Percentiles rank a stretch among this genome's conserved stretches.
These are phyloP conservation scores for Verticillium nubilum DNA, from an alignment of 2,329 filamentous ascomycete genomes.

Conservation along the genomic window DNA sequence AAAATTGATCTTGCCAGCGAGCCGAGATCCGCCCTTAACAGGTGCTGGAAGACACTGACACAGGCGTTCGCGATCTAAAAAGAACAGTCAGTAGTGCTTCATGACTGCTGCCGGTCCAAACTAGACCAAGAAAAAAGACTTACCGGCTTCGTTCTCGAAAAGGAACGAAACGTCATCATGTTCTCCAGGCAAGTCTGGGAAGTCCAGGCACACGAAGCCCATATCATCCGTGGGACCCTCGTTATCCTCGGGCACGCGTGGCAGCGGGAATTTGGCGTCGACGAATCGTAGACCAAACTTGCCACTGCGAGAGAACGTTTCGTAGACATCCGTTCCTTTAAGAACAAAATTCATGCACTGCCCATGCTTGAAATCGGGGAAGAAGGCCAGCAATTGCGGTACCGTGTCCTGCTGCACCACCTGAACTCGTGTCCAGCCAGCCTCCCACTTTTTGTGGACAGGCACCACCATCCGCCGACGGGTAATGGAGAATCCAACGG, in stretches of 20 bases:
- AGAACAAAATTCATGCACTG: conserved; percentile 85
- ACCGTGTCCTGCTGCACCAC: conserved; percentile 71
- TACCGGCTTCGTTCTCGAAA: conserved; percentile 76
- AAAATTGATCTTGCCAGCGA: conserved; percentile 19
- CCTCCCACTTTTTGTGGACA: conserved; percentile 93
- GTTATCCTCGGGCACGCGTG: conserved; percentile 51
- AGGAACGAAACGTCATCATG: conserved; percentile 85
- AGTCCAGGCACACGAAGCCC: conserved; percentile 77
- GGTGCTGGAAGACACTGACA: conserved; percentile 48
- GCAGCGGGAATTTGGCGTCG: conserved; percentile 86
- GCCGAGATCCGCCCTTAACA: conserved; percentile 41
- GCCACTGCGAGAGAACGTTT: conserved; percentile 56
- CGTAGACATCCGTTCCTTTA: conserved; percentile 78
- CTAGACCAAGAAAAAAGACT: conserved; percentile 27
- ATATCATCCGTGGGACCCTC: conserved; percentile 51
- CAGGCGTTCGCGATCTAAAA: conserved; percentile 49
- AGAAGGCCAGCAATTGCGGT: conserved; percentile 77
- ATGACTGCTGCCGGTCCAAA: background rate
- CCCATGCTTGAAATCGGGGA: conserved; percentile 81
- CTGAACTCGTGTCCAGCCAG: conserved; percentile 72
- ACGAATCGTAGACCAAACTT: conserved; percentile 74
- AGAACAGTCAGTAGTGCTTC: conserved; percentile 14
- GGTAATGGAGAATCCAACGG: conserved; percentile 72
- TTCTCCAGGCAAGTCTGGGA: conserved; percentile 84
- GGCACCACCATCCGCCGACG: conserved; percentile 84